Base-by-base conservation (phyloP, 345 rosid species). In the Schrenkiella parvula region DNA sequence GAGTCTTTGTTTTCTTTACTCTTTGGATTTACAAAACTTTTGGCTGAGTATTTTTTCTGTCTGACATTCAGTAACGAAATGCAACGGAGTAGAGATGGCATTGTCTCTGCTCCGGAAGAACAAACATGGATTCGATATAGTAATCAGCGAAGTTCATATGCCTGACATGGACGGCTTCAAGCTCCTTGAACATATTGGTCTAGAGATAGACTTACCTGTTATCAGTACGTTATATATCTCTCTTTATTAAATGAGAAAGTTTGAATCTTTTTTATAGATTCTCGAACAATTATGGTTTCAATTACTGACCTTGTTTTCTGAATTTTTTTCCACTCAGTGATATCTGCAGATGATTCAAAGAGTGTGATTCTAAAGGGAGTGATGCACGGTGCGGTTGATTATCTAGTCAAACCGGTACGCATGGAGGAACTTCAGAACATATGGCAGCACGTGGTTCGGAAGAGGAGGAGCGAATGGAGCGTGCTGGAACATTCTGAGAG, bases 131-230 rank as follows among this genome's bases (percentile, higher is more conserved):
- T 88, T 84, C 31, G 98, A 95, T 79, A 77, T 95, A 9, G 97
- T 95, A 42, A 76, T 95, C 64, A 88, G 89, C n/a, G 96, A 89
- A 74, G 93, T 95, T 29, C 92, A 91, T 58, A 88, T 91, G 96
- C 97, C 98, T 6, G 89, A 84, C 78, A 91, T 95, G 93, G 90
- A 87, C 38, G 99, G 99, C 38, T 86, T 86, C 79, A 81, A 92
- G 43, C 96, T 95, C n/a, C 93, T 86, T 21, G 90, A 82, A 54
- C 86, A 79, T 65, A 81, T 95, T 13, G 84, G 88, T 52, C 77
- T 84, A 6, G 89, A 91, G 77, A 87, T 95, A 89, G 90, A 92
- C 72, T 86, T 95, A 47, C 98, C 99, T 28, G 98, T 92, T 28
- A 87, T 91, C 67, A 83, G 98, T 95, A 87, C 56, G 90, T 68